phyloP scores from a whole-genome alignment of 495 filamentous ascomycete species.

The Echria macrotheca region DNA sequence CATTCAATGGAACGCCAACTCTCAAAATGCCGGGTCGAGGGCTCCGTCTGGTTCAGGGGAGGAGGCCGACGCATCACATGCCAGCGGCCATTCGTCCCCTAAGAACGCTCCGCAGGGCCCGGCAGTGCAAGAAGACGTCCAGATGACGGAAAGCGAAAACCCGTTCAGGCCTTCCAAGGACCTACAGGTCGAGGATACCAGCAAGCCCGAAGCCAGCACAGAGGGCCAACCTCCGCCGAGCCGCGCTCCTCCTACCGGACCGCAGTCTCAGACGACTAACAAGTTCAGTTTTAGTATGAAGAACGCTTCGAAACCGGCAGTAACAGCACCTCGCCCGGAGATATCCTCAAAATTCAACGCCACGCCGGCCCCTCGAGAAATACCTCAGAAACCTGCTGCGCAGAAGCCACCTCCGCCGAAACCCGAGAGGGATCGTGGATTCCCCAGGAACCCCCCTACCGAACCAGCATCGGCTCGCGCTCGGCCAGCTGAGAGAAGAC shows the following conservation, averaged over 20 bases:
- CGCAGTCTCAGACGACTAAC: conserved; percentile 41
- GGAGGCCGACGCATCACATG: conserved; percentile 27
- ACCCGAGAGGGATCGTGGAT: conserved; percentile 29
- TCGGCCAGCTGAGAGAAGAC: conserved; percentile 44
- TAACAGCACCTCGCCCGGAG: conserved; percentile 61
- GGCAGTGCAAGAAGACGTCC: conserved; percentile 19
- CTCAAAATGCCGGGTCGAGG: conserved; percentile 12
- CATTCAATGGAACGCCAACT: conserved; percentile 27
- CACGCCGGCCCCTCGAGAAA: conserved; percentile 36
- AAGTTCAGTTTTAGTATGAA: conserved; percentile 91
- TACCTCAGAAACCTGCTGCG: conserved; percentile 19
- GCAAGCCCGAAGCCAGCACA: conserved; percentile 40
- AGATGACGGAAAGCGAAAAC: conserved; percentile 51
- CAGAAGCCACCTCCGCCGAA: conserved; percentile 28
- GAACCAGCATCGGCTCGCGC: conserved; percentile 47
- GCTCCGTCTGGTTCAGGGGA: conserved; percentile 18
- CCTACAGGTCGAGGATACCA: conserved; percentile 56
- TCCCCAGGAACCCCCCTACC: conserved; percentile 43
- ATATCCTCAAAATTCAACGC: conserved; percentile 69
- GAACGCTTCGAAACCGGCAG: conserved; percentile 52
- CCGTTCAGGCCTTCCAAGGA: conserved; percentile 60
- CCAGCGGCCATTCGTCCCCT: conserved; percentile 34
- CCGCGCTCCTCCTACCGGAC: conserved; percentile 44
- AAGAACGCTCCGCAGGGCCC: conserved; percentile 40
- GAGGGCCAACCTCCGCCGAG: conserved; percentile 38